phyloP scores from a whole-genome alignment of 2,329 filamentous ascomycete genomes.

The Ascomycota sp. region DNA sequence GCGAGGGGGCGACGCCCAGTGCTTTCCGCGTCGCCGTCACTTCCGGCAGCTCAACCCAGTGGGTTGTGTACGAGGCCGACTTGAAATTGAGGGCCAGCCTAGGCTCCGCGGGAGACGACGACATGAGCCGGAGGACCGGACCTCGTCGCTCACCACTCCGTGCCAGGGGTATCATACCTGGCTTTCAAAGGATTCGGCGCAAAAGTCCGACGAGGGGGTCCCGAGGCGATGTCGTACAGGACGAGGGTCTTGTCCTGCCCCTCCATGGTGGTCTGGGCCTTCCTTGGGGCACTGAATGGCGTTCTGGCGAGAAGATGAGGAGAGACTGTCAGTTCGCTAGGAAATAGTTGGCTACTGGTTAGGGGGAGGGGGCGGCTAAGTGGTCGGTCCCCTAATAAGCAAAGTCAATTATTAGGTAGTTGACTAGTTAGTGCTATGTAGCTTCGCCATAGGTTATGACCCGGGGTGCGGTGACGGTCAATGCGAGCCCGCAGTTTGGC shows the following conservation, averaged over 20 bases:
- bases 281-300: no score
- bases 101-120: background rate
- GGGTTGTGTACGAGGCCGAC: constrained; percentile 10
- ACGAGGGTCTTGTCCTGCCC: constrained; percentile 4
- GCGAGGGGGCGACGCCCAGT: constrained; percentile 24
- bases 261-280: no score
- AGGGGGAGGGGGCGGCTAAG: no score
- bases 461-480: no score
- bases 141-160: background rate
- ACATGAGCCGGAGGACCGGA: background rate
- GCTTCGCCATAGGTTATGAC: no score
- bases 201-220: constrained; percentile 9
- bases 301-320: no score
- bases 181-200: constrained; percentile 13
- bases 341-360: no score
- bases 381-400: no score
- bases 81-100: constrained; percentile 21
- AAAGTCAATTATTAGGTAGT: no score
- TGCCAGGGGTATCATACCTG: background rate
- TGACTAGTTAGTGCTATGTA: no score
- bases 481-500: no score
- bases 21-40: constrained; percentile 23
- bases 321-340: no score
- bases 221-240: constrained; percentile 21
- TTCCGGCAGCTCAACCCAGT: constrained; percentile 30